Evolutionary conservation across 495 filamentous ascomycete species (phyloP).

Genomic region (Aspergillus steynii): DNA sequence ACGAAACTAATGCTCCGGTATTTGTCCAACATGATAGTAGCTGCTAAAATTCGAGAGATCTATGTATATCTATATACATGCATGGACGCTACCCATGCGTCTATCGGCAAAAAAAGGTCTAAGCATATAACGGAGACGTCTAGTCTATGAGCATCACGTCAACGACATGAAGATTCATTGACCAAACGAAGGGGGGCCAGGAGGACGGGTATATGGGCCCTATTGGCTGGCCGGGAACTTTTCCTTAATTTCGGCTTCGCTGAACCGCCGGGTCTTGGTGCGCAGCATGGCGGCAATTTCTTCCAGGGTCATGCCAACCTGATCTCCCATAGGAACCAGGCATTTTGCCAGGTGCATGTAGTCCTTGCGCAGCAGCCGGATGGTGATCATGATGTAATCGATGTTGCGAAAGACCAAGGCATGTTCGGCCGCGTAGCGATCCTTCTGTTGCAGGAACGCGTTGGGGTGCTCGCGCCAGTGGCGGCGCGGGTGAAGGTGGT

Average conservation of each 20-base stretch:
- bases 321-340: conserved; percentile 68
- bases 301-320: conserved; percentile 59
- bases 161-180: neutral
- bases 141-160: too few species aligned
- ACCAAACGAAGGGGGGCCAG: too few species aligned
- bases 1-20: too few species aligned
- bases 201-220: too few species aligned
- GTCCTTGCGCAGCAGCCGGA: conserved; percentile 59
- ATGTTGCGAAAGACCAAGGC: conserved; percentile 72
- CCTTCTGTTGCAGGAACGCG: conserved; percentile 63
- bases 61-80: neutral
- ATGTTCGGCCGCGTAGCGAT: conserved; percentile 55
- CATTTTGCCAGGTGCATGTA: conserved; percentile 62
- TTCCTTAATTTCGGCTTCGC: neutral
- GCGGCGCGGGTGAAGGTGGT: conserved; percentile 70
- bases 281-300: conserved; percentile 63
- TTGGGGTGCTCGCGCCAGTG: conserved; percentile 75
- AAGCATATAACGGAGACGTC: too few species aligned
- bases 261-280: conserved; percentile 59
- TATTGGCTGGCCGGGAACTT: neutral
- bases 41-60: neutral
- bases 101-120: neutral
- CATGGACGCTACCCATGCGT: neutral
- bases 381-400: conserved; percentile 69
- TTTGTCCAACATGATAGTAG: too few species aligned